Evolutionary conservation across 257 asterid genomes (phyloP), one percentile per base, ranked within the genome.

Genomic region (Pogostemon cablin): DNA sequence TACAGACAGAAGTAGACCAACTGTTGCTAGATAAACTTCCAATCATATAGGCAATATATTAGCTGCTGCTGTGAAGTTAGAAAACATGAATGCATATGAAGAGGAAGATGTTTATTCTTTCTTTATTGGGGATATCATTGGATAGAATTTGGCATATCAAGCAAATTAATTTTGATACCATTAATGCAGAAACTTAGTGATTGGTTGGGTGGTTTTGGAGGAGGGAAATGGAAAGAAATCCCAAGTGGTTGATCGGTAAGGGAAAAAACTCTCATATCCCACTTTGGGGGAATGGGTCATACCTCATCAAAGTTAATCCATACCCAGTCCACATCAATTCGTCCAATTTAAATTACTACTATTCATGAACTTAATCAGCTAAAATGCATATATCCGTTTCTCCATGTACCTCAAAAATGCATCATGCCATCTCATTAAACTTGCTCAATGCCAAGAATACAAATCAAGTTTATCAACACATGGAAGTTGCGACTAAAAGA

Each of bases 371-470:
- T 58, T 32, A 47, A 43, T 38, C 47, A 6, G 54, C 53, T 11
- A 17, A 41, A 25, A 9, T 25, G 12, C 39, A 54, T 54, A 20
- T 54, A 54, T 20, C 39, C 9, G 39, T 40, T 64, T 32, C 48
- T 62, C 69, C 65, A 57, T 6, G 34, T 40, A 42, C 44, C 55
- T 53, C 71, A 69, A 53, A 68, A 65, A 35, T 57, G 38, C 10
- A 4, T 10, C 68, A 43, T 38, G 43, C 11, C 41, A 57, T 47
- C 47, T 73, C 4, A 55, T 46, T 6, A 48, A 37, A 9, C 50
- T 64, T 17, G 41, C 39, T 47, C 6, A 32, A 3, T 9, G 10
- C 38, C 38, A 64, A 62, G 65, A 41, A 59, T 48, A 41, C 65
- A 9, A 20, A 11, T 56, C 42, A 5, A 20, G 11, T 53, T 63